phyloP scores from a whole-genome alignment of 805 yeast genomes.

The Candida verbasci region DNA sequence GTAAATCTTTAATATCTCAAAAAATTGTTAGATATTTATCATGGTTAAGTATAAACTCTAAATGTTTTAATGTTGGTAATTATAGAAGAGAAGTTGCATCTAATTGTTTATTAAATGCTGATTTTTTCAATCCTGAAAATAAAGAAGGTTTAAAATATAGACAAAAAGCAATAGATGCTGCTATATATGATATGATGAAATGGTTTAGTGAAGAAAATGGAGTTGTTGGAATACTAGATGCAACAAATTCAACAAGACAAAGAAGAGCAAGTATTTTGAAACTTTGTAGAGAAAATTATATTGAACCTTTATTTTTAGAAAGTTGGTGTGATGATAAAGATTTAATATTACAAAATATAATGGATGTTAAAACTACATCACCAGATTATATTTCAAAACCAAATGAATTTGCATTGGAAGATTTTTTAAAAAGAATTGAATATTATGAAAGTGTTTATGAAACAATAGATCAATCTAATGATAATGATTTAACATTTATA shows the following conservation, averaged over 20 bases:
- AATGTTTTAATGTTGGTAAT: constrained; percentile 84
- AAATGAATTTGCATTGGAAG: constrained; percentile 66
- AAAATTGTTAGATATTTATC: constrained; percentile 87
- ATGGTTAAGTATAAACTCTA: constrained; percentile 86
- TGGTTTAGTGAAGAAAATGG: constrained; percentile 84
- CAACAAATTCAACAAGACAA: constrained; percentile 78
- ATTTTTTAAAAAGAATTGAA: constrained; percentile 68
- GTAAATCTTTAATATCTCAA: constrained; percentile 91
- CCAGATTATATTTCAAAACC: constrained; percentile 75
- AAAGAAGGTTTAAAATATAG: constrained; percentile 60
- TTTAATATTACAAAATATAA: constrained; percentile 70
- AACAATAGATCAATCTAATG: constrained; percentile 58
- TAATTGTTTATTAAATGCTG: constrained; percentile 60
- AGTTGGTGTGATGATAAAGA: constrained; percentile 85
- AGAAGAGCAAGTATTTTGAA: constrained; percentile 63
- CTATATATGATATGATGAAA: constrained; percentile 73
- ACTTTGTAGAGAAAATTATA: constrained; percentile 57
- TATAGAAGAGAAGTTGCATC: constrained; percentile 63
- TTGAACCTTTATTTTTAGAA: constrained; percentile 90
- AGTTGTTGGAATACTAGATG: constrained; percentile 90
- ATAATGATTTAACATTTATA: constrained; percentile 72
- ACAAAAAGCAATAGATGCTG: constrained; percentile 63
- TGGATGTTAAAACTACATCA: constrained; percentile 81
- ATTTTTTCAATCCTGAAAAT: constrained; percentile 69
- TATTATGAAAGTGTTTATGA: constrained; percentile 74